These are phyloP conservation scores for Rhizophagus clarus DNA, from an alignment of 192 early-diverging fungal genomes.

Conservation along the genomic window DNA sequence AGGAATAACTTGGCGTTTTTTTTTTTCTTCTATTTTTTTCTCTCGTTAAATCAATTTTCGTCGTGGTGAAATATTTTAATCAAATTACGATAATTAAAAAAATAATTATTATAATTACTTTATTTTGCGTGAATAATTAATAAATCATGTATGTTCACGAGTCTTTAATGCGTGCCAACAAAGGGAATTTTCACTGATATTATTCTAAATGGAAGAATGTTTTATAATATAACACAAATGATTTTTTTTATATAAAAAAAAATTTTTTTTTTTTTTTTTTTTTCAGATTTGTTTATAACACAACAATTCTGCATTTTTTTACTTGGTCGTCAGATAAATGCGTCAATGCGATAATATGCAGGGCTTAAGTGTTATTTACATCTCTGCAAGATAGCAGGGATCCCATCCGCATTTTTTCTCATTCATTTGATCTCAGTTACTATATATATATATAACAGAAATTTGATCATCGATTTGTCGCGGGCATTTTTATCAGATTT, in stretches of 20 bases:
- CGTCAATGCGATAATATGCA: conserved; percentile 1
- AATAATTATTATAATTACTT: neutral
- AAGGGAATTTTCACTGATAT: neutral
- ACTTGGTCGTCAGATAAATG: neutral
- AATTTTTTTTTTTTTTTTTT: too few species aligned
- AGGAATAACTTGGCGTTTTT: neutral
- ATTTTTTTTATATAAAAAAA: neutral
- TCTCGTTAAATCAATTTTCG: neutral
- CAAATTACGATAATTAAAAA: too few species aligned
- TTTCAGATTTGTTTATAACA: neutral
- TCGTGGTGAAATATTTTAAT: neutral
- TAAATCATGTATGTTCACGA: conserved; percentile 6
- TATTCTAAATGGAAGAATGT: neutral
- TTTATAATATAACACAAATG: neutral
- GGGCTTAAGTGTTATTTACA: neutral
- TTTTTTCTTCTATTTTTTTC: neutral
- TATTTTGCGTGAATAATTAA: neutral
- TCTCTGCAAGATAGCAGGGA: conserved; percentile 11
- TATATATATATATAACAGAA: neutral
- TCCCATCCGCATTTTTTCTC: neutral
- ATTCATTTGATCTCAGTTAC: neutral
- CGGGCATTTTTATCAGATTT: neutral
- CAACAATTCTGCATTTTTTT: neutral
- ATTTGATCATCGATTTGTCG: neutral
- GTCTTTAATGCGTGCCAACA: neutral